Conservation (phyloP, 2,329 filamentous ascomycete species). For the Cercospora janseana region DNA sequence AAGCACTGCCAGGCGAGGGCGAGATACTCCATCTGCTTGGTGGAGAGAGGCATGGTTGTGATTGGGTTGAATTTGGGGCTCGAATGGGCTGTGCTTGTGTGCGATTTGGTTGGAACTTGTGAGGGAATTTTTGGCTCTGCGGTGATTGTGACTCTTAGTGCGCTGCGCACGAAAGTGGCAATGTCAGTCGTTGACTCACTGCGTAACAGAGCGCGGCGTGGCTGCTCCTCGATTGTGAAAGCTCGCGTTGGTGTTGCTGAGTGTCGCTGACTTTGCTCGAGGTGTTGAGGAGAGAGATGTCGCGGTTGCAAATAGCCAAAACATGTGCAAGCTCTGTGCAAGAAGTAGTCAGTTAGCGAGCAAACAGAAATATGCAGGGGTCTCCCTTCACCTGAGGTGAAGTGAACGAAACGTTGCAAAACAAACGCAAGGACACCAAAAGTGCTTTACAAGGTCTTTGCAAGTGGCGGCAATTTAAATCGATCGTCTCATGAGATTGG, state of each 20-base stretch:
- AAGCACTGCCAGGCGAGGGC: conserved; percentile 37
- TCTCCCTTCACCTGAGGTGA: neutral
- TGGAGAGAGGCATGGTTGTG: conserved; percentile 30
- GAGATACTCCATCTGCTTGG: conserved; percentile 34
- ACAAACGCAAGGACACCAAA: too few relatives aligned
- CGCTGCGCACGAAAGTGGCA: too few relatives aligned
- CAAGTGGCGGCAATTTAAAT: conserved; percentile 9
- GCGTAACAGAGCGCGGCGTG: too few relatives aligned
- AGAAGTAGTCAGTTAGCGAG: neutral
- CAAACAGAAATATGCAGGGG: neutral
- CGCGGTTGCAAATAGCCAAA: too few relatives aligned
- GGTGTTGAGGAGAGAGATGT: too few relatives aligned
- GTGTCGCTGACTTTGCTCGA: too few relatives aligned
- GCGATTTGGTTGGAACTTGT: too few relatives aligned
- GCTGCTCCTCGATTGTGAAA: too few relatives aligned
- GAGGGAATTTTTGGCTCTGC: neutral
- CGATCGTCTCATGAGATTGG: too few relatives aligned
- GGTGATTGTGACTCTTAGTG: too few relatives aligned
- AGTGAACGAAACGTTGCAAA: conserved; percentile 14
- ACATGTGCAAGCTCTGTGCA: neutral
- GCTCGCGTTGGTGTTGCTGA: too few relatives aligned
- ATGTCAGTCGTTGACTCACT: too few relatives aligned
- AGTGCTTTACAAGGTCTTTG: conserved; percentile 6
- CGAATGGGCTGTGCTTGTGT: neutral
- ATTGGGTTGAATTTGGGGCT: neutral